Evolutionary conservation across 768 basidiomycete genomes (phyloP).

Genomic region (Pulveroboletus ravenelii): DNA sequence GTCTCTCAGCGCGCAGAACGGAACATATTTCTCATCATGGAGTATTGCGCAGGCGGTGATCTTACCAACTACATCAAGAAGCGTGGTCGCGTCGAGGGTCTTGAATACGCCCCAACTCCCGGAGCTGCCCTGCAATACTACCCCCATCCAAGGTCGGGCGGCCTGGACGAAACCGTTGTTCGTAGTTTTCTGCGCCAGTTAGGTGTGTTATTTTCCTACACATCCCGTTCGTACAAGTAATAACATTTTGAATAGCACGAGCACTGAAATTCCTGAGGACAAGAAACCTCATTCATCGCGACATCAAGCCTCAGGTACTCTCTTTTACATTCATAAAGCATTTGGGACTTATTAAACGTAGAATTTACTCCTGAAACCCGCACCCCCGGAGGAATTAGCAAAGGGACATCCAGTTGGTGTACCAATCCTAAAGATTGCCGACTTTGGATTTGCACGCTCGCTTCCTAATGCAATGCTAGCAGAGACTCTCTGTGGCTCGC

Average conservation of each 20-base stretch:
- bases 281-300: conserved; percentile 89
- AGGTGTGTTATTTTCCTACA: conserved; percentile 40
- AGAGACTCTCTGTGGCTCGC: conserved; percentile 96
- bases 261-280: conserved; percentile 90
- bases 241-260: conserved; percentile 54
- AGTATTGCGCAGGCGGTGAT: conserved; percentile 94
- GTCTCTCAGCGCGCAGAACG: conserved; percentile 58
- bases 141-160: conserved; percentile 87
- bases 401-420: conserved; percentile 89
- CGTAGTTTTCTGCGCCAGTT: conserved; percentile 91
- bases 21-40: conserved; percentile 94
- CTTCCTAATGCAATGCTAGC: conserved; percentile 92
- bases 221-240: background rate
- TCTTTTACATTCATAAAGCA: background rate
- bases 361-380: conserved; percentile 88
- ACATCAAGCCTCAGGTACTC: conserved; percentile 89
- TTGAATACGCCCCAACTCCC: conserved; percentile 73
- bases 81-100: conserved; percentile 85
- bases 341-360: conserved; percentile 29
- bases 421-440: conserved; percentile 93
- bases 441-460: conserved; percentile 95
- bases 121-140: conserved; percentile 77
- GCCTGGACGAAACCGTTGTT: conserved; percentile 85
- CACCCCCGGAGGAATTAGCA: conserved; percentile 71
- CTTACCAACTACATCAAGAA: conserved; percentile 97